Evolutionary conservation across 2,329 filamentous ascomycete genomes (phyloP).

Genomic region (Neofusicoccum sp.): DNA sequence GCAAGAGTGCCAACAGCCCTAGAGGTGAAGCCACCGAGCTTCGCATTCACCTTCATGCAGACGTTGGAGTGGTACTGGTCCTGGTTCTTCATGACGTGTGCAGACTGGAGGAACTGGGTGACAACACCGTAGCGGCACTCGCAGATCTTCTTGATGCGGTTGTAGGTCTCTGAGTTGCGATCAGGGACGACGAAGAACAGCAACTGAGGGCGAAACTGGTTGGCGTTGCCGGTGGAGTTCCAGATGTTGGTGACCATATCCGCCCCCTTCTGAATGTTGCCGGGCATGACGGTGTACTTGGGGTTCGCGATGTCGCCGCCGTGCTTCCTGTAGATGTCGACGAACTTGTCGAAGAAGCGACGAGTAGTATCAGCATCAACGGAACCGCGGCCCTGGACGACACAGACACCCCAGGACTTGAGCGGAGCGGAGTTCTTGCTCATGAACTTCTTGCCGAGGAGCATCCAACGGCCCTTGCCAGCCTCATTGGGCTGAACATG

Average conservation of each 20-base stretch:
- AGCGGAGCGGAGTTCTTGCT: slow-evolving; percentile 62
- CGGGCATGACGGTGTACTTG: slow-evolving; percentile 41
- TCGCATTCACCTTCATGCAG: slow-evolving; percentile 94
- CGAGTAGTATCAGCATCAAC: slow-evolving; percentile 47
- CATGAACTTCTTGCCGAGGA: slow-evolving; percentile 77
- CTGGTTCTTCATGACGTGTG: slow-evolving; percentile 67
- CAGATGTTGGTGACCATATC: slow-evolving; percentile 58
- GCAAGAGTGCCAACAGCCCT: slow-evolving; percentile 41
- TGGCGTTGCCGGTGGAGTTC: slow-evolving; percentile 53
- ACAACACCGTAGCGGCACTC: slow-evolving; percentile 83
- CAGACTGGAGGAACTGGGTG: slow-evolving; percentile 75
- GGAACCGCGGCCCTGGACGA: slow-evolving; percentile 57
- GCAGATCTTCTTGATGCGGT: slow-evolving; percentile 82
- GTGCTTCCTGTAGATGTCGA: slow-evolving; percentile 59
- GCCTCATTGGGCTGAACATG: slow-evolving; percentile 38
- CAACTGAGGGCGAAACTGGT: slow-evolving; percentile 65
- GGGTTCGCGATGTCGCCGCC: slow-evolving; percentile 55
- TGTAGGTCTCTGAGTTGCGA: slow-evolving; percentile 71
- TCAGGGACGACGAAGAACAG: slow-evolving; percentile 74
- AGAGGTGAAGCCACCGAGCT: slow-evolving; percentile 80
- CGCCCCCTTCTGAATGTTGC: slow-evolving; percentile 39
- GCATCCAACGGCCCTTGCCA: slow-evolving; percentile 77
- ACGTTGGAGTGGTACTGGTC: slow-evolving; percentile 92
- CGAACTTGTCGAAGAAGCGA: slow-evolving; percentile 60
- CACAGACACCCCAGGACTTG: slow-evolving; percentile 71